Percentiles rank a stretch among this genome's conserved stretches.
These are phyloP conservation scores for Calcarisporium arbuscula DNA, from an alignment of 2,329 filamentous ascomycete species.

Conservation along the genomic window DNA sequence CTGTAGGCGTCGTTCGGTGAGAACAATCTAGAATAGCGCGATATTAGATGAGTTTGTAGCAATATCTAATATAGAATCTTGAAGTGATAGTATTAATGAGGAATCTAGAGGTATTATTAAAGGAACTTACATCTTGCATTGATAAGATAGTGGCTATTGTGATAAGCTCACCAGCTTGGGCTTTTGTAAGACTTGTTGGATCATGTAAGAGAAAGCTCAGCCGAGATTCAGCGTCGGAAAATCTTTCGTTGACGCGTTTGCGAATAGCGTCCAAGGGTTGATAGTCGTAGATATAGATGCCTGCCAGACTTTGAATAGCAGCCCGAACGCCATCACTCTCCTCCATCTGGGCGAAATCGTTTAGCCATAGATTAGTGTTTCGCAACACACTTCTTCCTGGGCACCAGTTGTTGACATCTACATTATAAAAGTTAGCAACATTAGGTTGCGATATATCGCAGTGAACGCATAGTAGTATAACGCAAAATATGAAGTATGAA, in stretches of 20 bases:
- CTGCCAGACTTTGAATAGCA: constrained; percentile 34
- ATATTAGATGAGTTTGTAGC: too few relatives aligned
- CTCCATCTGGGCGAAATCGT: constrained; percentile 33
- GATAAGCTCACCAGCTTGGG: constrained; percentile 25
- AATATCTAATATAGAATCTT: too few relatives aligned
- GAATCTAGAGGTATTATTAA: too few relatives aligned
- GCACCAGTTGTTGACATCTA: constrained; percentile 34
- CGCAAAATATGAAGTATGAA: too few relatives aligned
- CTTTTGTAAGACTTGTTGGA: constrained; percentile 13
- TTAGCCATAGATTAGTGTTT: constrained; percentile 33
- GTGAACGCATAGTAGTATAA: too few relatives aligned
- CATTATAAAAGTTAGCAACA: constrained; percentile 5
- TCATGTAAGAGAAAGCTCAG: constrained; percentile 22
- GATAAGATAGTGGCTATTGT: constrained; percentile 31
- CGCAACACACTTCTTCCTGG: constrained; percentile 31
- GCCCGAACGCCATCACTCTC: constrained; percentile 25
- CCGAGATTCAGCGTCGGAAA: constrained; percentile 23
- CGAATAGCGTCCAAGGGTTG: constrained; percentile 24
- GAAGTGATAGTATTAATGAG: too few relatives aligned
- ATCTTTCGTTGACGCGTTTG: constrained; percentile 26
- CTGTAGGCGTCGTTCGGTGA: constrained; percentile 28
- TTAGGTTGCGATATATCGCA: too few relatives aligned
- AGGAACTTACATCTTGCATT: constrained; percentile 33
- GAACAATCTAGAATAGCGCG: too few relatives aligned
- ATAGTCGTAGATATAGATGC: constrained; percentile 36